Percentiles rank a stretch among this genome's conserved stretches.
phyloP scores from a whole-genome alignment of 2,329 filamentous ascomycete genomes.

The Cladosporium sp. region DNA sequence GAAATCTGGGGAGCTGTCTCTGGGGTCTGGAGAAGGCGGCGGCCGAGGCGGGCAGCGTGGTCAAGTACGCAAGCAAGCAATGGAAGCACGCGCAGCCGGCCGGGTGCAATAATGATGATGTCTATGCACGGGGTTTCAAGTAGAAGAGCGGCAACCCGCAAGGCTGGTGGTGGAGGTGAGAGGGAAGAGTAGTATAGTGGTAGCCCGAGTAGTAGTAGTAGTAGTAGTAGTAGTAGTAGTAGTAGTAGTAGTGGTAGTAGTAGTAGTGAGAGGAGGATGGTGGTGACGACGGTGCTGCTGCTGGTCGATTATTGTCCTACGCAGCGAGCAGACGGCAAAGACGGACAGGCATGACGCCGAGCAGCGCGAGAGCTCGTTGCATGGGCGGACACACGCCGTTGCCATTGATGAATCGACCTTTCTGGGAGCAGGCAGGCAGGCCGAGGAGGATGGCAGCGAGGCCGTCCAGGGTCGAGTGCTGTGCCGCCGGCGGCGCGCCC shows the following conservation, averaged over 20 bases:
- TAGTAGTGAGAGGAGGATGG: neutral
- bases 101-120: conserved; percentile 4
- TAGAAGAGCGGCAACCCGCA: neutral
- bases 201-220: too few relatives aligned
- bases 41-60: conserved; percentile 10
- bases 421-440: neutral
- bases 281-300: neutral
- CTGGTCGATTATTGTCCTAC: neutral
- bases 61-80: neutral
- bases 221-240: neutral
- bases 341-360: conserved; percentile 12
- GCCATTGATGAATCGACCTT: conserved; percentile 12
- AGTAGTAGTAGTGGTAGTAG: too few relatives aligned
- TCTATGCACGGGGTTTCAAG: conserved; percentile 12
- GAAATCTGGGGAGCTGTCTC: conserved; percentile 19
- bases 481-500: conserved; percentile 3
- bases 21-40: conserved; percentile 16
- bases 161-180: conserved; percentile 1
- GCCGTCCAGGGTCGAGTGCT: neutral
- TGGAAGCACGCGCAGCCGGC: conserved; percentile 12
- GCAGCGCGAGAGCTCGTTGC: neutral
- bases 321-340: conserved; percentile 2
- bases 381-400: conserved; percentile 2
- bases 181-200: neutral
- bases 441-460: conserved; percentile 7